Evolutionary conservation across 2,329 filamentous ascomycete species (phyloP).

Genomic region (Dactylonectria estremocensis): DNA sequence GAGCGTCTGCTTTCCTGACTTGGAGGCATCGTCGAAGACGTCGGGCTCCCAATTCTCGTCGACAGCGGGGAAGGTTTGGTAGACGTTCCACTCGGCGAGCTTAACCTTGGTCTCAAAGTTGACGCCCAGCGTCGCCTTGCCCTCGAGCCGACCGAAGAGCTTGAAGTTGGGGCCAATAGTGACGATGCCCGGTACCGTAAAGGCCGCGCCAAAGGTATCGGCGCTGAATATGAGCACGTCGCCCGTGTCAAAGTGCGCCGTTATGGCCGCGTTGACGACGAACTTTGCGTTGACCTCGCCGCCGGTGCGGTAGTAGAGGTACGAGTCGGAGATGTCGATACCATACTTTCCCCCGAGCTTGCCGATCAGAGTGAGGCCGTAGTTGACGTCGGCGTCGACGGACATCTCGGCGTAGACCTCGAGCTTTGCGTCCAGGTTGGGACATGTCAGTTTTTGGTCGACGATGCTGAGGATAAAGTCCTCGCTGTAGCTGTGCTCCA

Average conservation of each 20-base stretch:
- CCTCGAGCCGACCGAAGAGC: slow-evolving; percentile 43
- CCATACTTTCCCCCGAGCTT: slow-evolving; percentile 29
- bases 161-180: slow-evolving; percentile 52
- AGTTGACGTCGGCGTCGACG: slow-evolving; percentile 43
- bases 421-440: slow-evolving; percentile 37
- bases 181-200: slow-evolving; percentile 49
- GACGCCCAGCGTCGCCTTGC: slow-evolving; percentile 39
- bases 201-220: slow-evolving; percentile 48
- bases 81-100: slow-evolving; percentile 47
- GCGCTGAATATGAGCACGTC: slow-evolving; percentile 40
- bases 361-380: slow-evolving; percentile 49
- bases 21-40: neutral
- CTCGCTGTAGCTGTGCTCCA: slow-evolving; percentile 45
- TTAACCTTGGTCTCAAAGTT: slow-evolving; percentile 47
- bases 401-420: slow-evolving; percentile 37
- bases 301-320: slow-evolving; percentile 47
- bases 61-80: slow-evolving; percentile 20
- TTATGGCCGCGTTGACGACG: slow-evolving; percentile 46
- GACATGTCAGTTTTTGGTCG: slow-evolving; percentile 42
- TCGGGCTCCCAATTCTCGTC: slow-evolving; percentile 25
- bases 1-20: slow-evolving; percentile 13
- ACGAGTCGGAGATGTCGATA: slow-evolving; percentile 46
- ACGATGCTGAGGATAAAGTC: slow-evolving; percentile 44
- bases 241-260: slow-evolving; percentile 34
- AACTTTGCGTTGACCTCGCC: slow-evolving; percentile 45